phyloP scores from a whole-genome alignment of 371 early-diverging fungal genomes.

The Rhizopus microsporus region DNA sequence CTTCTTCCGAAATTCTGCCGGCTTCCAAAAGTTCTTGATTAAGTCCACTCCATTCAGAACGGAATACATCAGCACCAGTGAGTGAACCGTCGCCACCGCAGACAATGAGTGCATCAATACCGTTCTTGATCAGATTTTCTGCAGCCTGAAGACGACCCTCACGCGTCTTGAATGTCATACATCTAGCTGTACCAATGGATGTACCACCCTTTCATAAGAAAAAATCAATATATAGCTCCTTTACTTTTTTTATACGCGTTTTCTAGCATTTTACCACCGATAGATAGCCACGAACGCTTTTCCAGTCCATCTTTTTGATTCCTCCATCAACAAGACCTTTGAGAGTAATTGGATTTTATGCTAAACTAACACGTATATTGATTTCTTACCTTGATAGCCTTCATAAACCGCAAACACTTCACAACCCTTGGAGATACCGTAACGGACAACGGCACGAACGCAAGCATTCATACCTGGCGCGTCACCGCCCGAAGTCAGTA shows the following conservation, averaged over 20 bases:
- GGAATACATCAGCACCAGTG: conserved; percentile 94
- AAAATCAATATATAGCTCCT: conserved; percentile 5
- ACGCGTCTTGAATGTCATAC: conserved; percentile 81
- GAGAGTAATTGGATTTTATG: conserved; percentile 30
- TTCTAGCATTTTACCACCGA: conserved; percentile 50
- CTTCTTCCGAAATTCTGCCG: conserved; percentile 58
- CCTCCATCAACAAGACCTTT: conserved; percentile 90
- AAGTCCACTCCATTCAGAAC: conserved; percentile 90
- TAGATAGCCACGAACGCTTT: conserved; percentile 84
- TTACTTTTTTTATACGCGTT: neutral
- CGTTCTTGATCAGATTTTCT: conserved; percentile 83
- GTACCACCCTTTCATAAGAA: conserved; percentile 86
- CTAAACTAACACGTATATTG: neutral
- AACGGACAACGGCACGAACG: conserved; percentile 92
- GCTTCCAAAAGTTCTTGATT: conserved; percentile 71
- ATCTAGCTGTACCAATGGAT: conserved; percentile 95
- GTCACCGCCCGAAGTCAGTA: conserved; percentile 99
- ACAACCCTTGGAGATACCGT: conserved; percentile 83
- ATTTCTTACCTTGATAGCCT: conserved; percentile 89
- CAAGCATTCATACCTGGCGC: conserved; percentile 99
- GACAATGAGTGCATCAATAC: conserved; percentile 95
- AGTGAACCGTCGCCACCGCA: conserved; percentile 99
- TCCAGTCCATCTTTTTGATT: conserved; percentile 87
- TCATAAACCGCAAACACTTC: conserved; percentile 92
- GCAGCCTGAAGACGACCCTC: conserved; percentile 92